Conservation (phyloP, 2,329 filamentous ascomycete genomes). For the Alternaria novae-zelandiae region DNA sequence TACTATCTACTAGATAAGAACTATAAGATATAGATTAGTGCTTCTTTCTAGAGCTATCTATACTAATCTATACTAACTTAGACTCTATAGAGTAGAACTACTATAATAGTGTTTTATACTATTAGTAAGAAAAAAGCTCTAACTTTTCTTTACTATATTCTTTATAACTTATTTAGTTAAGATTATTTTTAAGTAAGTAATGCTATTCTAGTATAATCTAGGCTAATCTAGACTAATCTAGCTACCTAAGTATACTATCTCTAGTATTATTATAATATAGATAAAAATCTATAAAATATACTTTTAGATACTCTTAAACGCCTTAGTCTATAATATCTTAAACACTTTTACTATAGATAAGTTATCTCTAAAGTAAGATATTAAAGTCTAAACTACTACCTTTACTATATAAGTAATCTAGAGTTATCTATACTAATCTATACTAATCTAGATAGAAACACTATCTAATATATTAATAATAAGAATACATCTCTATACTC, state of each 20-base stretch:
- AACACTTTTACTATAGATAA: background rate
- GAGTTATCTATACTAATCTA: background rate
- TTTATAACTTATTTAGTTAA: no score
- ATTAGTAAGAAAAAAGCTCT: no score
- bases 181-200: no score
- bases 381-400: background rate
- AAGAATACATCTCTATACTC: accelerated
- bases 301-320: background rate
- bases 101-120: no score
- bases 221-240: background rate
- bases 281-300: background rate
- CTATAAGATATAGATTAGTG: no score
- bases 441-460: background rate
- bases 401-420: background rate
- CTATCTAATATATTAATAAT: background rate
- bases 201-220: no score
- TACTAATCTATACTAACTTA: no score
- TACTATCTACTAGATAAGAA: no score
- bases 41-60: no score
- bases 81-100: no score
- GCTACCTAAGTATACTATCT: background rate
- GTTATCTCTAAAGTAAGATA: background rate
- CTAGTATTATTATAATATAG: no score
- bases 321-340: background rate
- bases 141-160: no score